Base-by-base conservation (phyloP, 1,284 basidiomycete genomes). In the Cutaneotrichosporon cavernicola region DNA sequence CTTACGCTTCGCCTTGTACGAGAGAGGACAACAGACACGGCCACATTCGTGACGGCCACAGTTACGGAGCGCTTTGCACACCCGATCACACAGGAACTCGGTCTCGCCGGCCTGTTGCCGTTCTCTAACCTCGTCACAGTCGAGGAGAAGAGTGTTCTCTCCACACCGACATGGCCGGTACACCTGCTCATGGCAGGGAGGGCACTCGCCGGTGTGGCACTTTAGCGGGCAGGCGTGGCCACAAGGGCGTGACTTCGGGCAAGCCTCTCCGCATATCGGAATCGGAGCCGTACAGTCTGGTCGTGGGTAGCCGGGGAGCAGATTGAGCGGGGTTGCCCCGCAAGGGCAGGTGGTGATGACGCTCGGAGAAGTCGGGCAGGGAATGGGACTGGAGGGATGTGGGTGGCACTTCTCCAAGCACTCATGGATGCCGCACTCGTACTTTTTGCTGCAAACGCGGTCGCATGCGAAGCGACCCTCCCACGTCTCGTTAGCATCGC, bases 31-130 rank as follows among this genome's bases (percentile, higher is more conserved):
- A 74, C 93, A 97, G 40, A 88, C 66, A 3, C 92, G 85, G 21
- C 85, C 84, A 73, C 93, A 97, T 69, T 89, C 87, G 74, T 97
- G 93, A 40, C 87, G 82, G 0, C 92, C 92, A 74, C 92, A 95
- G 47, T 73, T 77, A 38, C 90, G 86, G 11, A 92, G 81, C 0
- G 88, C 89, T 31, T 82, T 81, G 75, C 93, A 97, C 1, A 88
- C 85, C 32, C 86, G 84, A 61, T 91, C 88, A 75, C 93, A 97
- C 0, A 89, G 78, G 58, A 93, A 85, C 62, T 91, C 89, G 73
- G 68, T 56, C 70, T 81, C 75, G 46, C 76, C 49, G 65, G 77
- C 73, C 69, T 69, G 80, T 69, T 67, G 61, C 73, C 70, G 60
- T 70, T 81, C 76, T 40, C 76, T 49, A 65, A 79, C 75, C 65